Conservation (phyloP, 495 filamentous ascomycete genomes). For the Penicillium coffeae region DNA sequence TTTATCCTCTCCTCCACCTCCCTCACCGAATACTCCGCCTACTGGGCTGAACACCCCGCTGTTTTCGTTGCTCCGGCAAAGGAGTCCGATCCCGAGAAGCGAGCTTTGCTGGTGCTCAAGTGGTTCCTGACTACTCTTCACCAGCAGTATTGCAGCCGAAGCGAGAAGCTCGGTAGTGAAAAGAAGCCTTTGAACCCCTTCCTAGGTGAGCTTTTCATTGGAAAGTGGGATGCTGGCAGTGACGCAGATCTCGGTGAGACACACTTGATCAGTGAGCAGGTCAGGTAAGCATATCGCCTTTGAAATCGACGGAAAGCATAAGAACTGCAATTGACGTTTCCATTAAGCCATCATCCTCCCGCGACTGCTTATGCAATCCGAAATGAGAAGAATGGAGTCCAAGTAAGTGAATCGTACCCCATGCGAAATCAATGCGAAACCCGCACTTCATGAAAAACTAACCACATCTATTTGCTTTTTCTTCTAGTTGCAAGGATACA, state of each 20-base stretch:
- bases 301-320: not conserved
- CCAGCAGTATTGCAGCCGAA: conserved; percentile 88
- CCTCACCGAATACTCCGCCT: conserved; percentile 90
- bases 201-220: conserved; percentile 85
- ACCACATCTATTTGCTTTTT: not conserved
- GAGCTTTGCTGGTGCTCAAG: conserved; percentile 83
- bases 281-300: conserved; percentile 50
- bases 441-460: not conserved
- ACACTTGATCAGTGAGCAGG: conserved; percentile 72
- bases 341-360: conserved; percentile 86
- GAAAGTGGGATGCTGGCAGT: conserved; percentile 68
- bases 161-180: conserved; percentile 87
- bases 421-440: not conserved
- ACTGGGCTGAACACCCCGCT: conserved; percentile 92
- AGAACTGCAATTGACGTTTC: conserved; percentile 1
- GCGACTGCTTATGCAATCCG: conserved; percentile 91
- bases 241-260: conserved; percentile 64
- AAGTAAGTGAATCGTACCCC: conserved; percentile 38
- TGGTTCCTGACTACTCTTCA: conserved; percentile 97
- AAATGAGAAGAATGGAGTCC: conserved; percentile 78
- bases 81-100: conserved; percentile 77
- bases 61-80: conserved; percentile 81
- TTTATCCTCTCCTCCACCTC: conserved; percentile 93
- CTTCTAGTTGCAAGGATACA: conserved; percentile 79
- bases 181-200: conserved; percentile 96